These are phyloP conservation scores for Papilionanthe hybrid DNA, from an alignment of 116 monocot species.

Conservation along the genomic window DNA sequence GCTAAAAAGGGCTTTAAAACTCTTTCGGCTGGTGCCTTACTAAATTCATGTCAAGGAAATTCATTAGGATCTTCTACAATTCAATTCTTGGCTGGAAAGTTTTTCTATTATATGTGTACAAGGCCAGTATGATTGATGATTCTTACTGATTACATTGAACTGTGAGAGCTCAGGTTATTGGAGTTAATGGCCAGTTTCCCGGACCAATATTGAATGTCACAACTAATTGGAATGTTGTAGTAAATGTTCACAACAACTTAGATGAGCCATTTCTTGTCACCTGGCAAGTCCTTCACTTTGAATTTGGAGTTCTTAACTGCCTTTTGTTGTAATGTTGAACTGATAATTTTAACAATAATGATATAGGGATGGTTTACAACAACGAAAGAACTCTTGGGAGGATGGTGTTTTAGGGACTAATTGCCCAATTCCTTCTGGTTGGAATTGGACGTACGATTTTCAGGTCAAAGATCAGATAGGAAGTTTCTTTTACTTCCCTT, in stretches of 20 bases:
- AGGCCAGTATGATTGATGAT: neutral
- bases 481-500: conserved; percentile 90
- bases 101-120: neutral
- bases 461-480: conserved; percentile 99
- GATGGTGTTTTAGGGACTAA: conserved; percentile 96
- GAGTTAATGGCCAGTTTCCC: conserved; percentile 78
- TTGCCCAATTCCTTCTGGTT: conserved; percentile 92
- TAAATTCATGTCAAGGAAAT: neutral
- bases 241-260: conserved; percentile 72
- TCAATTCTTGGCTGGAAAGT: neutral
- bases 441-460: conserved; percentile 96
- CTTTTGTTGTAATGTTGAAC: neutral
- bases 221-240: conserved; percentile 92
- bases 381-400: conserved; percentile 93
- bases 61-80: neutral
- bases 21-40: neutral
- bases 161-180: conserved; percentile 57
- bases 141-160: neutral
- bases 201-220: conserved; percentile 80
- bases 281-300: conserved; percentile 38
- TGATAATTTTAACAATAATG: conserved; percentile 11
- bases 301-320: neutral
- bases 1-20: neutral
- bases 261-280: conserved; percentile 91
- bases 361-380: conserved; percentile 84